Evolutionary conservation across 2,329 filamentous ascomycete species (phyloP), one percentile per base, ranked within the genome.

Genomic region (Hypoxylon sp.): DNA sequence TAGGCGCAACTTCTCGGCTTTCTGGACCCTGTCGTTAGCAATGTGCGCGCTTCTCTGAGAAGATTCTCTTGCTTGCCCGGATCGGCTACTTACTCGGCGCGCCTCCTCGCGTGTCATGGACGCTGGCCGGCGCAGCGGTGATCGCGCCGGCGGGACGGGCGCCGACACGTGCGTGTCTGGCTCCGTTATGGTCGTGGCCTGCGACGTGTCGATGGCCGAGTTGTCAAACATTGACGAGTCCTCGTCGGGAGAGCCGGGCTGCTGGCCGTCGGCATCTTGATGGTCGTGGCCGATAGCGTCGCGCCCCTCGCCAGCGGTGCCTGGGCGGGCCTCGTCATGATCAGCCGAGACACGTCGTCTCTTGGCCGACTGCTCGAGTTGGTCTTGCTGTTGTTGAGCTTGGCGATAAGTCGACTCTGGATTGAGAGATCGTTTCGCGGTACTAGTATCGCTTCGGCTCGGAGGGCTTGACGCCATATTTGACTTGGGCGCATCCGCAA

Each of bases 1-100:
- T 8, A 91, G 80, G 48, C 83, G 83, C 40, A 92, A 78, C 45
- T 86, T 83, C 69, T 89, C 83, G 17, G 86, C 87, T 74, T 84
- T 83, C 82, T 89, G 72, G 49, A 53, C 27, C n/a, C 3, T n/a
- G 18, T 27, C 17, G 54, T 58, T 53, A 62, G 63, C 37, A n/a
- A n/a, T 21, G 20, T 23, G 3, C 4, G 21, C 9, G 3, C 35
- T 31, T 10, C 8, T 3, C 8, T 13, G 33, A 23, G 13, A 9
- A 1, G 17, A 24, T 15, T 7, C 6, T 18, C 10, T 2, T 41
- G 11, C 21, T 15, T 10, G 13, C 21, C n/a, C 13, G 13, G 11
- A 10, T 38, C 9, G 13, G 48, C 29, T 33, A 62, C 74, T 41
- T 72, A 83, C 82, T 75, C 81, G 75, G 74, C 80, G 76, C 38